Evolutionary conservation across 2,329 filamentous ascomycete species (phyloP), one percentile per base, ranked within the genome.

Genomic region (Neofusicoccum ribis): DNA sequence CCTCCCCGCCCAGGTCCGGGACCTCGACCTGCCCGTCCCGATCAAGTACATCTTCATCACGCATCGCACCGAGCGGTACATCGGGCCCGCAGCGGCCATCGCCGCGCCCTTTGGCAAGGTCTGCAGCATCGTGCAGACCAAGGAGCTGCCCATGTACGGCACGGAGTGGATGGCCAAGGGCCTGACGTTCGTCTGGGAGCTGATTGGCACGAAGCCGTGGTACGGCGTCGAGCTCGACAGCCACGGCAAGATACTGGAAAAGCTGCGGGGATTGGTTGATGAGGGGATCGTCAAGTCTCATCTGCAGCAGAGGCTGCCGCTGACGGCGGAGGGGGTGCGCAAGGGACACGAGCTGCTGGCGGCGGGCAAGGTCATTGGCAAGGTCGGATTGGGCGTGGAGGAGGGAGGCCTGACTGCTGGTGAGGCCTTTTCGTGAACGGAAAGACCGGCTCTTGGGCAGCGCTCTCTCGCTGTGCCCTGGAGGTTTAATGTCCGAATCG

Each of bases 121-220:
- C 6, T 81, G 79, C 72, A 79, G 76, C 12, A 81, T 82, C 63
- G 79, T 82, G 14, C 80, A 83, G 69, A 76, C 76, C 7, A 68
- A 75, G 50, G 76, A 80, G 39, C 68, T 77, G 37, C 75, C 75
- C 27, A 78, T 81, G 77, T 82, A 82, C 66, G 80, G 79, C 2
- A 79, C 79, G 2, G 74, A 80, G 69, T 81, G 80, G 70, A 80
- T 82, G 79, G 75, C 78, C 56, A 82, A 82, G 70, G 78, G 75
- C 15, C 67, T 82, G 59, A 76, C 75, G 0, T 82, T 81, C 63
- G 70, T 74, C 3, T 82, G 80, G 79, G 76, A 74, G 68, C 72
- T 79, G 68, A 54, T 82, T 9, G 79, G 78, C 1, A 79, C 78
- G 1, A 79, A 80, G 23, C 72, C 75, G 3, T 80, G 77, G 68